Percentiles rank a stretch among this genome's conserved stretches.
Evolutionary conservation across 768 basidiomycete species (phyloP).

Genomic region (Russula virescens): DNA sequence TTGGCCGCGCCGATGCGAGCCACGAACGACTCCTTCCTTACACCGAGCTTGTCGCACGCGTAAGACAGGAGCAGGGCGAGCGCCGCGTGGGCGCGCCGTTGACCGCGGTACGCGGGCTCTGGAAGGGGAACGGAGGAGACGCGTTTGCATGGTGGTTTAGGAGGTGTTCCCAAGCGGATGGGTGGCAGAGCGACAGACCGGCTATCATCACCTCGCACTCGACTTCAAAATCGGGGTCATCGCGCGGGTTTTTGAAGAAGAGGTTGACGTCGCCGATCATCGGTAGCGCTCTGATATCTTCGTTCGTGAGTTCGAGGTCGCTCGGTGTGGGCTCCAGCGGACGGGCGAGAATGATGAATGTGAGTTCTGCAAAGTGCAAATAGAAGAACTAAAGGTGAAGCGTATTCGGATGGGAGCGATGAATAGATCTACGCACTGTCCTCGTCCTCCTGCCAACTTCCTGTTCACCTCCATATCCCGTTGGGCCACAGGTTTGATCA

Average conservation of each 20-base stretch:
- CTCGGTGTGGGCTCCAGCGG: conserved; percentile 21
- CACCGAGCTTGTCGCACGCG: conserved; percentile 40
- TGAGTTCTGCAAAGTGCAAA: conserved; percentile 49
- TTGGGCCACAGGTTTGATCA: background rate
- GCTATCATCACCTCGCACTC: conserved; percentile 95
- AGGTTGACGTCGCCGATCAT: conserved; percentile 95
- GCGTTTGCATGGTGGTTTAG: background rate
- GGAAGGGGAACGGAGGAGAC: background rate
- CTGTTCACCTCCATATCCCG: conserved; percentile 35
- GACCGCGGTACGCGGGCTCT: conserved; percentile 65
- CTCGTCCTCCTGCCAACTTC: conserved; percentile 78
- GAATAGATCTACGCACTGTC: conserved; percentile 51
- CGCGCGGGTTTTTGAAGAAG: conserved; percentile 58
- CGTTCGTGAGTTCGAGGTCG: conserved; percentile 15
- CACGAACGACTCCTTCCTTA: conserved; percentile 49
- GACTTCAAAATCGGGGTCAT: conserved; percentile 47
- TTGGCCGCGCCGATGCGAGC: conserved; percentile 70
- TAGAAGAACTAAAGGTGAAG: background rate
- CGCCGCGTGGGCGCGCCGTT: conserved; percentile 58
- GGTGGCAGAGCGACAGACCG: conserved; percentile 39
- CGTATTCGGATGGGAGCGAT: background rate
- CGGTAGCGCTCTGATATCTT: conserved; percentile 36
- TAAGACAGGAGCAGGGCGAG: conserved; percentile 65
- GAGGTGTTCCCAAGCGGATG: background rate
- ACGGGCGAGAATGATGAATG: conserved; percentile 79